phyloP scores from a whole-genome alignment of 768 basidiomycete genomes.

The Naganishia vaughanmartiniae region DNA sequence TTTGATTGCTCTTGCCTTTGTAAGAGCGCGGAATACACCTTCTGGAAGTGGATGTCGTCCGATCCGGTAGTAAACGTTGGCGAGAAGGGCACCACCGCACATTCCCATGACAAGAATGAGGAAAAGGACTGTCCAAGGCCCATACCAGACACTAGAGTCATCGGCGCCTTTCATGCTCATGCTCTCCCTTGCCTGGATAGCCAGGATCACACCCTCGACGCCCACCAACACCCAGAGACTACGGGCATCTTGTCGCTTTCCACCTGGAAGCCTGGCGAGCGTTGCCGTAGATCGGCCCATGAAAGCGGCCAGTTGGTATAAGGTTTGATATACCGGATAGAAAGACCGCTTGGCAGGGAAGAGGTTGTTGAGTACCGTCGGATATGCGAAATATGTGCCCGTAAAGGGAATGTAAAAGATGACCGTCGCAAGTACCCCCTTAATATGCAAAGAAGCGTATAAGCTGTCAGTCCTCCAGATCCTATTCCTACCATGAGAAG shows the following conservation, averaged over 20 bases:
- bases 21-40: conserved; percentile 18
- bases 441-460: neutral
- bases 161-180: conserved; percentile 26
- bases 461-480: neutral
- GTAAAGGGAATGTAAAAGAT: conserved; percentile 31
- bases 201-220: conserved; percentile 23
- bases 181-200: conserved; percentile 20
- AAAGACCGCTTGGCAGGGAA: conserved; percentile 29
- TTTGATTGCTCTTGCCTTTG: conserved; percentile 20
- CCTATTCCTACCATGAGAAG: neutral
- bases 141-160: conserved; percentile 20
- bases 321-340: conserved; percentile 30
- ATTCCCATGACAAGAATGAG: conserved; percentile 26
- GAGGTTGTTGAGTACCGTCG: conserved; percentile 28
- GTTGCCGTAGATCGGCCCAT: conserved; percentile 28
- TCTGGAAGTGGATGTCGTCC: conserved; percentile 27
- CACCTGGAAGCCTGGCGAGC: conserved; percentile 27
- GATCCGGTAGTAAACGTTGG: conserved; percentile 26
- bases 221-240: conserved; percentile 27
- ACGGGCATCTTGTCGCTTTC: conserved; percentile 25
- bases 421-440: conserved; percentile 30
- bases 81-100: conserved; percentile 5
- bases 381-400: conserved; percentile 22
- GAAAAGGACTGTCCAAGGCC: conserved; percentile 25
- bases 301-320: conserved; percentile 29